phyloP scores from a whole-genome alignment of 495 filamentous ascomycete species.

The Terfezia claveryi region DNA sequence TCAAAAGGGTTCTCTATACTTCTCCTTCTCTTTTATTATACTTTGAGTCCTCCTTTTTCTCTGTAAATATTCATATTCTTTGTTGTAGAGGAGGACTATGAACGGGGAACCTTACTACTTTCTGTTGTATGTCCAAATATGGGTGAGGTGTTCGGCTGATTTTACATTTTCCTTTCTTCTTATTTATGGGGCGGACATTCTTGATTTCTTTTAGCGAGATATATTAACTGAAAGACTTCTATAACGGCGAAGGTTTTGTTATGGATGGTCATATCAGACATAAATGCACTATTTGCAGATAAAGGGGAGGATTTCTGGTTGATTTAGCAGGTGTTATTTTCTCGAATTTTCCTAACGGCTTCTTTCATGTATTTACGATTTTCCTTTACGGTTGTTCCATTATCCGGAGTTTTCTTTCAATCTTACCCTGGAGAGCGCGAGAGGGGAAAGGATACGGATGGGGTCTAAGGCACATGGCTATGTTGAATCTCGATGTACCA shows the following conservation, averaged over 20 bases:
- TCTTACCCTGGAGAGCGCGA: not conserved
- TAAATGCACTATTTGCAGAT: too few species aligned
- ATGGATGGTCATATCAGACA: too few species aligned
- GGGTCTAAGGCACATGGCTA: not conserved
- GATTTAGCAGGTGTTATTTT: too few species aligned
- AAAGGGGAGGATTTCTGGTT: too few species aligned
- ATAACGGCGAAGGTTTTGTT: too few species aligned
- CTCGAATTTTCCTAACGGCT: too few species aligned
- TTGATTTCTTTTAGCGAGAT: not conserved
- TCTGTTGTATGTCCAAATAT: too few species aligned
- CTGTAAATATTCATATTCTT: not conserved
- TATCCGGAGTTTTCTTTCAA: not conserved
- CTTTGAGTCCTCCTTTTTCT: not conserved
- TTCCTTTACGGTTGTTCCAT: not conserved
- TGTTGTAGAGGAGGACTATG: too few species aligned
- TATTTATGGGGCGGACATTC: slow-evolving; percentile 1
- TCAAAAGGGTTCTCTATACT: not conserved
- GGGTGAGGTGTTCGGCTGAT: slow-evolving; percentile 1
- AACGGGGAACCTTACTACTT: too few species aligned
- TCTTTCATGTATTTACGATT: not conserved
- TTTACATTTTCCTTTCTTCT: slow-evolving; percentile 11
- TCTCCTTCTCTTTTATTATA: not conserved
- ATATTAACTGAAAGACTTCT: too few species aligned
- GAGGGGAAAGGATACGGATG: not conserved
- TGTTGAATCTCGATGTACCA: not conserved